Evolutionary conservation across 2,329 filamentous ascomycete genomes (phyloP).

Genomic region (Fusarium sp.): DNA sequence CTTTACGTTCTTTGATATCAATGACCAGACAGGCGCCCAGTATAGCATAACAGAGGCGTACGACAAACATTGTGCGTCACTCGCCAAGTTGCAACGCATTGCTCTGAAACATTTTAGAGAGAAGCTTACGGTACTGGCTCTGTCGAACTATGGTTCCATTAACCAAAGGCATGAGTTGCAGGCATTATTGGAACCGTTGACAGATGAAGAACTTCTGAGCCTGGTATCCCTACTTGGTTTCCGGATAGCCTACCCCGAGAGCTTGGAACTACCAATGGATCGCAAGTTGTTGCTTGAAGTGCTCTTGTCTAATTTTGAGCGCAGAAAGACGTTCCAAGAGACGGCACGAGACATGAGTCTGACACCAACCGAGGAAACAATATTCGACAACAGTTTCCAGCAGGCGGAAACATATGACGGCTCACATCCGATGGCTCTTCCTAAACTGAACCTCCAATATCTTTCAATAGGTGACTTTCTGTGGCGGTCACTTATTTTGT

Average conservation of each 20-base stretch:
- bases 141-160: slow-evolving; percentile 92
- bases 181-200: slow-evolving; percentile 75
- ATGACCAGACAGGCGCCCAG: slow-evolving; percentile 88
- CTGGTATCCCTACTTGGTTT: slow-evolving; percentile 79
- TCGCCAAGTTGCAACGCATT: slow-evolving; percentile 82
- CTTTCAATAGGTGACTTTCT: slow-evolving; percentile 94
- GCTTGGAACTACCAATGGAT: slow-evolving; percentile 69
- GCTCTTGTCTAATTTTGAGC: slow-evolving; percentile 78
- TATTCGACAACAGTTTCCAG: slow-evolving; percentile 83
- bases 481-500: slow-evolving; percentile 92
- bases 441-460: slow-evolving; percentile 96
- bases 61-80: slow-evolving; percentile 77
- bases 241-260: slow-evolving; percentile 81
- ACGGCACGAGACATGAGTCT: slow-evolving; percentile 74
- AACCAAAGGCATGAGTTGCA: slow-evolving; percentile 82
- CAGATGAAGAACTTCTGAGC: slow-evolving; percentile 76
- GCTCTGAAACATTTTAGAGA: slow-evolving; percentile 85
- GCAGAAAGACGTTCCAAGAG: slow-evolving; percentile 84
- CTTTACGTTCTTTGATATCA: slow-evolving; percentile 87
- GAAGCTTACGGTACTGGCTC: slow-evolving; percentile 87
- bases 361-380: slow-evolving; percentile 81
- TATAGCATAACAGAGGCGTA: slow-evolving; percentile 77
- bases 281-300: slow-evolving; percentile 75
- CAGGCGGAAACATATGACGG: slow-evolving; percentile 90
- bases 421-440: slow-evolving; percentile 85